Evolutionary conservation across 1,284 basidiomycete species (phyloP).

Genomic region (Thecaphora thlaspeos): DNA sequence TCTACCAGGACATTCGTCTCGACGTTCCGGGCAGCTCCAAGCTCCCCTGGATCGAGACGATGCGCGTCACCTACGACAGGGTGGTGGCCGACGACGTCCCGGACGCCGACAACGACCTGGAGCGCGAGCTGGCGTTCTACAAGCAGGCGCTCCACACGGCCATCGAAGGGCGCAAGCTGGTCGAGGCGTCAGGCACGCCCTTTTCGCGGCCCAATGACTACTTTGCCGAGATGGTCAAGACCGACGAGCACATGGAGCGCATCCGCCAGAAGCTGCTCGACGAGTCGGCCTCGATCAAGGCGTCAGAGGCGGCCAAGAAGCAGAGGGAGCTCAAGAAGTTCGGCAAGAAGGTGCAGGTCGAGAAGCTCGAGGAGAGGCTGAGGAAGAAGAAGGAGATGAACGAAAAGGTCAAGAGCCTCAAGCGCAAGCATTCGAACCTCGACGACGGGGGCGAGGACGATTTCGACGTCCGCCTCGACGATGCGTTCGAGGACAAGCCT

Average conservation of each 20-base stretch:
- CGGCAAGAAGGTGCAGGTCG: constrained; percentile 90
- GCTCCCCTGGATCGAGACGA: constrained; percentile 55
- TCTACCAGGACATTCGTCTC: constrained; percentile 46
- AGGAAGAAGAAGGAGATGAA: constrained; percentile 77
- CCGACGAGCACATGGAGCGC: constrained; percentile 95
- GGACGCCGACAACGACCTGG: constrained; percentile 75
- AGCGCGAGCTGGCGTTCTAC: constrained; percentile 95
- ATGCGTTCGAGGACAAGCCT: constrained; percentile 48
- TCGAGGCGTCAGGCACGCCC: constrained; percentile 72
- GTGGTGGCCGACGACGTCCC: constrained; percentile 63
- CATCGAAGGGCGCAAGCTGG: constrained; percentile 71
- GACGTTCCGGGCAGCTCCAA: constrained; percentile 27
- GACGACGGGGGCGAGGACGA: constrained; percentile 63
- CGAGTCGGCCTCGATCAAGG: constrained; percentile 84
- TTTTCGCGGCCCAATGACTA: constrained; percentile 93
- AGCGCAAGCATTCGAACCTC: constrained; percentile 64
- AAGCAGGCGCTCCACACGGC: constrained; percentile 88
- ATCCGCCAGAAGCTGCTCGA: constrained; percentile 87
- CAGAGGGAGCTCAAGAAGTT: constrained; percentile 96
- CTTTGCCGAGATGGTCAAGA: constrained; percentile 99
- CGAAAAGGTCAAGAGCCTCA: constrained; percentile 56
- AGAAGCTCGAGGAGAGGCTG: constrained; percentile 78
- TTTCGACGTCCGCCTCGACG: constrained; percentile 72
- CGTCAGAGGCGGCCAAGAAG: constrained; percentile 83
- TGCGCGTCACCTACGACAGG: constrained; percentile 42